A percentile compares a stretch with the other conserved stretches of the same genome.
Evolutionary conservation across 2,329 filamentous ascomycete species (phyloP).

Genomic region (Talaromyces piceae): DNA sequence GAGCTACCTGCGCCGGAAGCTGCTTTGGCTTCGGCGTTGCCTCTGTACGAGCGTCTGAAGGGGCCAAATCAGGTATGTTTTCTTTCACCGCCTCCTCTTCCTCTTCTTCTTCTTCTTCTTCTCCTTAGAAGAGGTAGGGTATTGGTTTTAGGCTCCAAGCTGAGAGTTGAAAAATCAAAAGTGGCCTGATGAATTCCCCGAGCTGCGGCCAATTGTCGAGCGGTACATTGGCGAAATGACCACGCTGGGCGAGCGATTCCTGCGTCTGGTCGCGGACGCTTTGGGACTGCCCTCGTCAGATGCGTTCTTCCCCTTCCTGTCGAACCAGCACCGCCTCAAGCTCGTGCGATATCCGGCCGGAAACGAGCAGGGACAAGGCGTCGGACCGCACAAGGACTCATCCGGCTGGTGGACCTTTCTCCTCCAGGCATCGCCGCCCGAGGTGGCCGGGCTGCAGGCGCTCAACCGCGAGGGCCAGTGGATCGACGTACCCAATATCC

Average conservation of each 20-base stretch:
- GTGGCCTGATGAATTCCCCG: conserved; percentile 37
- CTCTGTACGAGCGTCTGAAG: conserved; percentile 39
- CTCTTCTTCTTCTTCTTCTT: background rate
- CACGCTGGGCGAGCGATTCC: conserved; percentile 45
- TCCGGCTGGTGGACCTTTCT: conserved; percentile 60
- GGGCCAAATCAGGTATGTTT: conserved; percentile 41
- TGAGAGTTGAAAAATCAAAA: conserved; percentile 17
- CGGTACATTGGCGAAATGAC: conserved; percentile 48
- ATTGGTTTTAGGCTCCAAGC: too few relatives aligned
- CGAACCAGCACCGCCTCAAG: conserved; percentile 53
- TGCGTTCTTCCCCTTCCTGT: conserved; percentile 47
- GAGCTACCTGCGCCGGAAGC: conserved; percentile 39
- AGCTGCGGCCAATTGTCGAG: conserved; percentile 33
- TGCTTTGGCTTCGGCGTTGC: conserved; percentile 19
- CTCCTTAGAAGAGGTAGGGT: background rate
- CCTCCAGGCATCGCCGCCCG: conserved; percentile 50
- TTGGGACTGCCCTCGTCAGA: conserved; percentile 40
- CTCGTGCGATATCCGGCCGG: conserved; percentile 46
- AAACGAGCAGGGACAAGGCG: conserved; percentile 39
- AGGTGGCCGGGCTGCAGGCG: conserved; percentile 35
- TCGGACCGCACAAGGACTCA: conserved; percentile 57
- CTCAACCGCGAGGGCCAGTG: conserved; percentile 1
- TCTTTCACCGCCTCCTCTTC: background rate
- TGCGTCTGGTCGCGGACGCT: conserved; percentile 50
- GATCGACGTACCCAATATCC: conserved; percentile 2